These are phyloP conservation scores for Populus hybrid DNA, from an alignment of 441 rosid species.

Conservation along the genomic window DNA sequence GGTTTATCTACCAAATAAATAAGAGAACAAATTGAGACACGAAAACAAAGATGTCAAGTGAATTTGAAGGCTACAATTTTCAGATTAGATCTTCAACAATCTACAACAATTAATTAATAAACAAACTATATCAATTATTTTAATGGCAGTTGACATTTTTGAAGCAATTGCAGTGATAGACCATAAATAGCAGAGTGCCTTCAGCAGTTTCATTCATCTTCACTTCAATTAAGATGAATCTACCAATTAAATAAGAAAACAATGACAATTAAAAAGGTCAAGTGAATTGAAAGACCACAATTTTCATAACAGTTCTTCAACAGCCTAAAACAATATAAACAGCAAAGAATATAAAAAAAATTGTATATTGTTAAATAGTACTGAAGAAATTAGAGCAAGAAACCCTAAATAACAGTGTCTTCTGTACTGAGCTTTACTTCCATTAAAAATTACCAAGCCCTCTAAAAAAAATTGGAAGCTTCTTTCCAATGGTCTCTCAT, in stretches of 20 bases:
- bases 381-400: no score
- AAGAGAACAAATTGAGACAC: background rate
- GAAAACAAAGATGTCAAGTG: background rate
- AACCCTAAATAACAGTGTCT: no score
- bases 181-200: background rate
- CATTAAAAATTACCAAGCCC: background rate
- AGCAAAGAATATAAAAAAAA: no score
- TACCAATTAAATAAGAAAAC: no score
- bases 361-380: no score
- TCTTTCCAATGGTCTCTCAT: background rate
- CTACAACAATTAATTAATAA: no score
- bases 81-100: background rate
- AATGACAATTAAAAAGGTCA: no score
- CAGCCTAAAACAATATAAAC: no score
- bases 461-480: background rate
- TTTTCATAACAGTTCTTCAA: no score
- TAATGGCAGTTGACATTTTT: background rate
- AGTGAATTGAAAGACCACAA: no score
- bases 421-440: no score
- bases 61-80: background rate
- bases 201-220: background rate
- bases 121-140: background rate
- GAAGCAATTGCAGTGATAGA: background rate
- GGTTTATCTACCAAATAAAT: slow-evolving; percentile 21
- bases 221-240: no score